phyloP scores from a whole-genome alignment of 2,329 filamentous ascomycete genomes.

The Rutstroemia sp. region DNA sequence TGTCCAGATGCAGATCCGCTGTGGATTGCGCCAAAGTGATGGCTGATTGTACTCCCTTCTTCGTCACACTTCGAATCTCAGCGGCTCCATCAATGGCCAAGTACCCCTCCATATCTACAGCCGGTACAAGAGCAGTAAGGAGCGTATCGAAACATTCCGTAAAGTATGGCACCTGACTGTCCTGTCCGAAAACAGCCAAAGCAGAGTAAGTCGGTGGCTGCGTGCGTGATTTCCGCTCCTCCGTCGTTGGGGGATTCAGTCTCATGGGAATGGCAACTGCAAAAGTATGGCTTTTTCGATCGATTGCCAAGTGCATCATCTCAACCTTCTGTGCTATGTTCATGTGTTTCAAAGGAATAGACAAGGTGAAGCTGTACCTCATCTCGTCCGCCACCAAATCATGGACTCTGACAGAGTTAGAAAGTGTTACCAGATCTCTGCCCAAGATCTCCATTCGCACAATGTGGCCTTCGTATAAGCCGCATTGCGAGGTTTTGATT shows the following conservation, averaged over 20 bases:
- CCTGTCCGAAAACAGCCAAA: conserved; percentile 60
- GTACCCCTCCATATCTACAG: conserved; percentile 61
- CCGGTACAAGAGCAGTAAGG: conserved; percentile 60
- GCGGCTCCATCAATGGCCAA: conserved; percentile 69
- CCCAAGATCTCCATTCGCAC: conserved; percentile 65
- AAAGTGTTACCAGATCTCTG: conserved; percentile 67
- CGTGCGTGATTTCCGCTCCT: conserved; percentile 15
- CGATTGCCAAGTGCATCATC: conserved; percentile 63
- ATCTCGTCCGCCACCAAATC: conserved; percentile 76
- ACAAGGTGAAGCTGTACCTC: conserved; percentile 56
- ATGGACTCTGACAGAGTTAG: conserved; percentile 68
- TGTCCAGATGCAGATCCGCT: conserved; percentile 35
- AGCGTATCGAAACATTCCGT: conserved; percentile 48
- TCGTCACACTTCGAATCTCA: conserved; percentile 57
- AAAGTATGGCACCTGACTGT: conserved; percentile 50
- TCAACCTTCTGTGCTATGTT: conserved; percentile 33
- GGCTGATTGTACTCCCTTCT: conserved; percentile 49
- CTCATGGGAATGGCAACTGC: conserved; percentile 46
- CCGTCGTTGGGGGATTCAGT: conserved; percentile 3
- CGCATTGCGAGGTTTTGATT: conserved; percentile 59
- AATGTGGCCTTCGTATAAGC: conserved; percentile 58
- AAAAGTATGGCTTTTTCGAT: conserved; percentile 56
- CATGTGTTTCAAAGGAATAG: conserved; percentile 32
- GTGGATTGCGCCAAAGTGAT: conserved; percentile 48
- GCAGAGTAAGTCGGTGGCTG: conserved; percentile 39